A percentile compares a stretch with the other conserved stretches of the same genome.
Evolutionary conservation across 495 filamentous ascomycete species (phyloP).

Genomic region (Lepraria neglecta): DNA sequence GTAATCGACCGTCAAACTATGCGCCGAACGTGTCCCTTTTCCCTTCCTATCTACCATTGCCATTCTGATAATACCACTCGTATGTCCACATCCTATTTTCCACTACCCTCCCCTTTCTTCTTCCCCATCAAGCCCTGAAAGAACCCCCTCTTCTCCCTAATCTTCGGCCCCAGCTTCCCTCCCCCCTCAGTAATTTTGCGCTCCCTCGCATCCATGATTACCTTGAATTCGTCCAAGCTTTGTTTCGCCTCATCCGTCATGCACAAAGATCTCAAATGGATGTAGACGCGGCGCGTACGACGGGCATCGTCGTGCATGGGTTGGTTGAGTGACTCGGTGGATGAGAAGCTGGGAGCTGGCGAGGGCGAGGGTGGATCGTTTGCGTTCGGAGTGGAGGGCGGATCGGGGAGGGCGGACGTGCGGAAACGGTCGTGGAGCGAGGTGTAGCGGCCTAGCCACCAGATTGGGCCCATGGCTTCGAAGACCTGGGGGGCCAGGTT

Average conservation of each 20-base stretch:
- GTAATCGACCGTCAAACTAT: too few relatives aligned
- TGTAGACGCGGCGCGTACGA: conserved; percentile 43
- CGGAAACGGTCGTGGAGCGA: conserved; percentile 48
- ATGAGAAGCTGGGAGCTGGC: conserved; percentile 21
- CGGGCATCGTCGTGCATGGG: conserved; percentile 36
- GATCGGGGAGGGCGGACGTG: conserved; percentile 34
- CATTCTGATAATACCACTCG: too few relatives aligned
- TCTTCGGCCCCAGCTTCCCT: neutral
- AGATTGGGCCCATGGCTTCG: conserved; percentile 28
- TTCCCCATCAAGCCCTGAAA: conserved; percentile 22
- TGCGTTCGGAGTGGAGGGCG: conserved; percentile 20
- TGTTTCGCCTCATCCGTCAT: conserved; percentile 42
- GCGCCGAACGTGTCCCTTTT: too few relatives aligned
- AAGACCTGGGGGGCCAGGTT: conserved; percentile 26
- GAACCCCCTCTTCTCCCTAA: conserved; percentile 23
- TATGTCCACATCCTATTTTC: neutral
- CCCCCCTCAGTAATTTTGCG: conserved; percentile 3
- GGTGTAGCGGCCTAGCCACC: conserved; percentile 53
- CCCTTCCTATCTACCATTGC: neutral
- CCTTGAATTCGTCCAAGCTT: conserved; percentile 37
- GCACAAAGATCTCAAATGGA: conserved; percentile 43
- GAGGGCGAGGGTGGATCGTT: conserved; percentile 22
- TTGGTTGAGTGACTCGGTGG: conserved; percentile 14
- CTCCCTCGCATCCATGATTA: conserved; percentile 25
- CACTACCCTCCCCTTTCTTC: conserved; percentile 14